Conservation (phyloP, 352 stramenopile species). For the Phytophthora litchii region DNA sequence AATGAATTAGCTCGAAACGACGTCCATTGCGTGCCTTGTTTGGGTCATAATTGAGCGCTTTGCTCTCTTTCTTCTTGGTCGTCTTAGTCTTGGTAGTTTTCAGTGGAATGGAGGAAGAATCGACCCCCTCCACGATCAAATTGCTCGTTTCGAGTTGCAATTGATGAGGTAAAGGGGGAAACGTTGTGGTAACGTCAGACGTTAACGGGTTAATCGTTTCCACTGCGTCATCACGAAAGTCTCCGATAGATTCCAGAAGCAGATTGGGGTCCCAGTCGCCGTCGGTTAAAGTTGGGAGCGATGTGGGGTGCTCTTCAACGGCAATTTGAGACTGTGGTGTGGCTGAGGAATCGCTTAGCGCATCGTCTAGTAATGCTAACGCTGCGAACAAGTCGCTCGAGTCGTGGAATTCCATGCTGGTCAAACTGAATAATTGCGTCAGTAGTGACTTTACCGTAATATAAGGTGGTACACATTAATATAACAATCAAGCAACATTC, state of each 20-base stretch:
- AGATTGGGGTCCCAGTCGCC: slow-evolving; percentile 2
- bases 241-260: neutral
- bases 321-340: neutral
- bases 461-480: too few relatives aligned
- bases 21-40: slow-evolving; percentile 21
- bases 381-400: neutral
- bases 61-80: neutral
- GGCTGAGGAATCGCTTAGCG: neutral
- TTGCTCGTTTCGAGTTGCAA: slow-evolving; percentile 1
- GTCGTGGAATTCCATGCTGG: neutral
- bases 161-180: neutral
- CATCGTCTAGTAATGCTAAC: slow-evolving; percentile 2
- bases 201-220: slow-evolving; percentile 1
- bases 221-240: neutral
- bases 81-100: too few relatives aligned
- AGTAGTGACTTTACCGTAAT: too few relatives aligned
- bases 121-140: neutral
- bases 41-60: slow-evolving; percentile 17
- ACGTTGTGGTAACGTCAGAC: neutral
- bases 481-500: too few relatives aligned
- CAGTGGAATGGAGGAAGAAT: neutral
- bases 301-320: neutral
- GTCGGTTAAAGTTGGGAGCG: slow-evolving; percentile 3
- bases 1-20: slow-evolving; percentile 10
- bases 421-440: too few relatives aligned